phyloP scores from a whole-genome alignment of 78 protist species.

The Neovahlkampfia damariscottae region DNA sequence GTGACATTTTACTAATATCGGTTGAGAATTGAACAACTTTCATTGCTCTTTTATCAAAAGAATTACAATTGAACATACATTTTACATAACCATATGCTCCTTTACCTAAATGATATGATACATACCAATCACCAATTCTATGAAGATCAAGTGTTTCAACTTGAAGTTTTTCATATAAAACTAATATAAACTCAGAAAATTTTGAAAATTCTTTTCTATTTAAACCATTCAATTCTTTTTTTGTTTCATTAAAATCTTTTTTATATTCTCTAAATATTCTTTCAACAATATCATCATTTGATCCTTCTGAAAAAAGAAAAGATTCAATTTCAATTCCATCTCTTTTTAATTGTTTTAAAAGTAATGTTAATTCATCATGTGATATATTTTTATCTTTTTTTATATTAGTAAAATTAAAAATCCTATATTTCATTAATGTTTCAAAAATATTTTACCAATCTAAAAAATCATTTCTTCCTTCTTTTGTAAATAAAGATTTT shows the following conservation, averaged over 20 bases:
- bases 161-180: neutral
- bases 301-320: neutral
- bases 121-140: neutral
- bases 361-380: neutral
- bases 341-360: neutral
- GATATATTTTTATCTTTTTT: neutral
- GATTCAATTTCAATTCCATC: neutral
- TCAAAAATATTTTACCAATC: neutral
- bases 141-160: neutral
- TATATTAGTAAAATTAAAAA: neutral
- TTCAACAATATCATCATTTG: neutral
- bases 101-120: neutral
- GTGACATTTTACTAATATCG: neutral
- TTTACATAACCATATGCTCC: neutral
- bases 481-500: neutral
- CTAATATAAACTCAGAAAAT: neutral
- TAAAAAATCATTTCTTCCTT: neutral
- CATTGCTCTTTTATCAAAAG: neutral
- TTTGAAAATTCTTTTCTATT: neutral
- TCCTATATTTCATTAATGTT: neutral
- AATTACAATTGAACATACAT: neutral
- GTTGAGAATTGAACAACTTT: neutral
- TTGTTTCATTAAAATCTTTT: neutral
- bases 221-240: no score
- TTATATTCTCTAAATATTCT: neutral